phyloP scores from a whole-genome alignment of 2,329 filamentous ascomycete genomes.

The Aspergillus calidoustus region DNA sequence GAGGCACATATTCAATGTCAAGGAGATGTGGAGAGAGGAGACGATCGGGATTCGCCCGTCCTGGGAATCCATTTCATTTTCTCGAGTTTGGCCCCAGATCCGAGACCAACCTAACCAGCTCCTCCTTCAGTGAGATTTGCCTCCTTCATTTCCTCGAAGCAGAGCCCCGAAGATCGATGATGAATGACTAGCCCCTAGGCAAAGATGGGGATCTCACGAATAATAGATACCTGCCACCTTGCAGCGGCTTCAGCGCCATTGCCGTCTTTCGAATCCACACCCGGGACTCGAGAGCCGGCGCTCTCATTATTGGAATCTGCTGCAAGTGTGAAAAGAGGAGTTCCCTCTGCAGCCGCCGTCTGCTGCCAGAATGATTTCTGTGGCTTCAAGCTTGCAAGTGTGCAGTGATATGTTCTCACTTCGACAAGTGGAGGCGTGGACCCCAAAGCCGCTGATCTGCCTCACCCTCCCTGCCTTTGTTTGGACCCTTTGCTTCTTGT shows the following conservation, averaged over 20 bases:
- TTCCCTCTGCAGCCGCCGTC: background rate
- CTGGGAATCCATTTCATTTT: constrained; percentile 21
- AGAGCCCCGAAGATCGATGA: constrained; percentile 5
- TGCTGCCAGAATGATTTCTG: background rate
- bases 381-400: constrained; percentile 24
- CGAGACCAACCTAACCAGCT: constrained; percentile 14
- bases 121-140: background rate
- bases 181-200: background rate
- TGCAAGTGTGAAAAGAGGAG: background rate
- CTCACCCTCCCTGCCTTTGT: constrained; percentile 1
- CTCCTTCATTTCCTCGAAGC: constrained; percentile 1
- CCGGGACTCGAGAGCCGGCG: background rate
- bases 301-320: background rate
- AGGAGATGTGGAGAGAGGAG: constrained; percentile 8
- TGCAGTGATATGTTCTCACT: constrained; percentile 26
- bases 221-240: constrained; percentile 1
- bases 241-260: constrained; percentile 11
- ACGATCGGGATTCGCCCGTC: constrained; percentile 28
- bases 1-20: background rate
- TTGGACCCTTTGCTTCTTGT: constrained; percentile 8
- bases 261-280: background rate
- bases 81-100: constrained; percentile 10
- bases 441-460: constrained; percentile 27
- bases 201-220: background rate
- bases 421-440: constrained; percentile 28